These are phyloP conservation scores for Aspergillus brasiliensis DNA, from an alignment of 2,329 filamentous ascomycete genomes.

Conservation along the genomic window DNA sequence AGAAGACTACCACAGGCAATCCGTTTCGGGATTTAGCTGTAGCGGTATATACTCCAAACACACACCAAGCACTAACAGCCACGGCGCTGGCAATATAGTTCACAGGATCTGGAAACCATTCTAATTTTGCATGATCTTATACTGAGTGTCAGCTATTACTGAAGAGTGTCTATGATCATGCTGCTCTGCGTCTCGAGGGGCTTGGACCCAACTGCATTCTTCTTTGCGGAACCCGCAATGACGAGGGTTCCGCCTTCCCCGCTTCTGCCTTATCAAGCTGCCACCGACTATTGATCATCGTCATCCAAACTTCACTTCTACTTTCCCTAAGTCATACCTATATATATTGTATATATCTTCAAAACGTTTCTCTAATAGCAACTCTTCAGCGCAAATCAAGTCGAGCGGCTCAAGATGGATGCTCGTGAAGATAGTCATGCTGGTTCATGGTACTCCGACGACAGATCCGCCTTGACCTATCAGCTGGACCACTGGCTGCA, in stretches of 20 bases:
- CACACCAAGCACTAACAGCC: too few species aligned
- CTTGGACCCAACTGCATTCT: too few species aligned
- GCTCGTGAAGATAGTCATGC: conserved; percentile 71
- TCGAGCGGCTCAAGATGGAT: conserved; percentile 32
- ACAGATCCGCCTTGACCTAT: conserved; percentile 59
- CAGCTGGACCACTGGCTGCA: conserved; percentile 77
- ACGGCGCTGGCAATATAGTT: too few species aligned
- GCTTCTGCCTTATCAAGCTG: conserved; percentile 24
- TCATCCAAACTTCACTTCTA: neutral
- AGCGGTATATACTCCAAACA: too few species aligned
- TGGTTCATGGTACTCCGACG: conserved; percentile 80
- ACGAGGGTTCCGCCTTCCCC: conserved; percentile 28
- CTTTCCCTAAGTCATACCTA: neutral
- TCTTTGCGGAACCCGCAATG: conserved; percentile 18
- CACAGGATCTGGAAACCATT: too few species aligned
- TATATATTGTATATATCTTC: neutral
- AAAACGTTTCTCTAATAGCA: neutral
- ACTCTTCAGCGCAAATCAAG: neutral
- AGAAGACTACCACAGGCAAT: too few species aligned
- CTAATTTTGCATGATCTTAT: too few species aligned
- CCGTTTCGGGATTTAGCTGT: too few species aligned
- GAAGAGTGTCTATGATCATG: too few species aligned
- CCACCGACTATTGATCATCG: neutral
- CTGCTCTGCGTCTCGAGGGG: too few species aligned
- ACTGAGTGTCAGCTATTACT: too few species aligned